Base-by-base conservation (phyloP, 345 rosid species). In the Rubroshorea leprosula region DNA sequence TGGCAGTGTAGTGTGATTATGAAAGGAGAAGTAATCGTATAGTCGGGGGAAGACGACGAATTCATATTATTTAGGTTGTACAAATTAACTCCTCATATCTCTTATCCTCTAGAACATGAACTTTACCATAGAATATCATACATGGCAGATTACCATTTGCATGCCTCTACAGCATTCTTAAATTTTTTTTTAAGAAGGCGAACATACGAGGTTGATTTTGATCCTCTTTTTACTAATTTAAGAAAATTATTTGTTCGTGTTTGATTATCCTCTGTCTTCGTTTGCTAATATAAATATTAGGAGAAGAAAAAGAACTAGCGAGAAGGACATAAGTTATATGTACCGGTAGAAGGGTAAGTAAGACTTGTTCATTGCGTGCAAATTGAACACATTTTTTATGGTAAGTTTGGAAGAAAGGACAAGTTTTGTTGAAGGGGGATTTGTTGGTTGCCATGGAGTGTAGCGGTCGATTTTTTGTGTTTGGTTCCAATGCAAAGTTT, bases 1-100 rank as follows among this genome's bases (percentile, higher is more conserved):
- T 20, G 72, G 68, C 70, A 24, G 1, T 19, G 24, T 58, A n/a
- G 24, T 39, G 27, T 59, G 71, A 72, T n/a, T 20, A 5, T 66
- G 74, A 74, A 55, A 65, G 45, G 35, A 26, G 63, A 55, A 39
- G 52, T 15, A 47, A 50, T 29, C n/a, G n/a, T n/a, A 53, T 49
- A 8, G 49, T 46, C 5, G 17, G 61, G 60, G 43, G 52, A 61
- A 71, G 47, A 68, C 67, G 78, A 74, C 76, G 63, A 74, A 49
- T 3, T 44, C 9, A 51, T n/a, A 35, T 23, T 35, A 49, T 27
- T 9, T 44, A 24, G 9, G 3, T 43, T 44, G 5, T 57, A 17
- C 52, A 21, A 27, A 22, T 24, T 23, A 44, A 23, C 55, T 41
- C 55, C 62, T 62, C 68, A 58, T 54, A 59, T 72, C 63, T 72